Evolutionary conservation across 2,329 filamentous ascomycete genomes (phyloP), one percentile per base, ranked within the genome.

Genomic region (Mollisia scopiformis): DNA sequence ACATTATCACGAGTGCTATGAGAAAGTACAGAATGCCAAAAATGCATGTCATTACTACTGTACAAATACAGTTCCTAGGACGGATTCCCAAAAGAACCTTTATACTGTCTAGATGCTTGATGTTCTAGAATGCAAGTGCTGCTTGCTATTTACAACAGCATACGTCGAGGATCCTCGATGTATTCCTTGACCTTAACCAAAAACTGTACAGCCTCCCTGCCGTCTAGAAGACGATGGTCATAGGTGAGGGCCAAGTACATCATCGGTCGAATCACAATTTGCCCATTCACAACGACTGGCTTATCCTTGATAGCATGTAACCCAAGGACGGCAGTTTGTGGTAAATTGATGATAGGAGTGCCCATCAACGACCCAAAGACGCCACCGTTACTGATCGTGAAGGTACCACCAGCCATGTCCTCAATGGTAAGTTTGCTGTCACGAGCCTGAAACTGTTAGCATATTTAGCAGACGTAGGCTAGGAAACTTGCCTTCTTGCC

Each of bases 181-280:
- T 91, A 97, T 77, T 97, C 92, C 87, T 98, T 98, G 73, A 99
- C 83, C 86, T 96, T 97, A 63, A 98, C 90, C 69, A 98, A 82
- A 84, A 98, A 98, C 64, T 94, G 95, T 41, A 97, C 93, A 50
- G 94, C 95, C 80, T 98, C 94, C 75, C 94, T 88, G 54, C 95
- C 95, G 76, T 98, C 95, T 25, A 99, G 83, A 53, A 99, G 86
- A 74, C 95, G 91, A 80, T 99, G 95, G 76, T 99, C 95, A 75
- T 99, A 99, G 14, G 95, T 99, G 62, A 99, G 84, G 43, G 95
- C 95, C 66, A 99, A 86, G 78, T 97, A 98, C 95, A 99, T 99
- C 93, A 99, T 98, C n/a, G 95, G 95, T 68, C 95, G 87, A 69
- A 97, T 91, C 77, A 97, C 93, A 60, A 98, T 83, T 82, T 97